Conservation (phyloP, 352 stramenopile genomes). For the Pythium insidiosum region DNA sequence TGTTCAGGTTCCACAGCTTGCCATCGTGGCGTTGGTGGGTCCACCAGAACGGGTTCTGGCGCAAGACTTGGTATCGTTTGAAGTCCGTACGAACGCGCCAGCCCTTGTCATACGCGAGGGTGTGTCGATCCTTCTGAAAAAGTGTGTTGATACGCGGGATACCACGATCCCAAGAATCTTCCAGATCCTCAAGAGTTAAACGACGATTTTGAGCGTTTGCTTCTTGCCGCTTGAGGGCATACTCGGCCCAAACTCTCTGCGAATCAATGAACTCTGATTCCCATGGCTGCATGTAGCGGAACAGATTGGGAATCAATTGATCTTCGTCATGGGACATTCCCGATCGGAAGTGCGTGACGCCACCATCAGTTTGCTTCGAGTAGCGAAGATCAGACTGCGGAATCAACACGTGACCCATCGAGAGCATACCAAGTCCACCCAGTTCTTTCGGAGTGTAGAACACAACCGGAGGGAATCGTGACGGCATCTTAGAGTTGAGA, state of each 20-base stretch:
- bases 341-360: constrained; percentile 99
- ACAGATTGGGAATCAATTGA: constrained; percentile 99
- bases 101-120: constrained; percentile 99
- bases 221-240: constrained; percentile 99
- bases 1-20: constrained; percentile 99
- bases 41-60: constrained; percentile 99
- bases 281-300: constrained; percentile 98
- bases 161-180: constrained; percentile 99
- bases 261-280: constrained; percentile 99
- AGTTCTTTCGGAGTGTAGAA: constrained; percentile 99
- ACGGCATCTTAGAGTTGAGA: constrained; percentile 99
- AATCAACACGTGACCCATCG: constrained; percentile 99
- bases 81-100: constrained; percentile 99
- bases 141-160: constrained; percentile 96
- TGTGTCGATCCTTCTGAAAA: constrained; percentile 98
- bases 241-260: constrained; percentile 99
- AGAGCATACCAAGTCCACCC: constrained; percentile 98
- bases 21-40: constrained; percentile 98
- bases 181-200: constrained; percentile 98
- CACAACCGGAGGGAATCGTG: constrained; percentile 97
- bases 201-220: constrained; percentile 98
- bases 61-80: constrained; percentile 97
- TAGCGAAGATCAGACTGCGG: constrained; percentile 98
- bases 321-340: constrained; percentile 97
- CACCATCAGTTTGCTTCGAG: constrained; percentile 98